Percentiles rank a stretch among this genome's conserved stretches.
phyloP scores from a whole-genome alignment of 805 yeast species.

The Kodamaea laetipori region DNA sequence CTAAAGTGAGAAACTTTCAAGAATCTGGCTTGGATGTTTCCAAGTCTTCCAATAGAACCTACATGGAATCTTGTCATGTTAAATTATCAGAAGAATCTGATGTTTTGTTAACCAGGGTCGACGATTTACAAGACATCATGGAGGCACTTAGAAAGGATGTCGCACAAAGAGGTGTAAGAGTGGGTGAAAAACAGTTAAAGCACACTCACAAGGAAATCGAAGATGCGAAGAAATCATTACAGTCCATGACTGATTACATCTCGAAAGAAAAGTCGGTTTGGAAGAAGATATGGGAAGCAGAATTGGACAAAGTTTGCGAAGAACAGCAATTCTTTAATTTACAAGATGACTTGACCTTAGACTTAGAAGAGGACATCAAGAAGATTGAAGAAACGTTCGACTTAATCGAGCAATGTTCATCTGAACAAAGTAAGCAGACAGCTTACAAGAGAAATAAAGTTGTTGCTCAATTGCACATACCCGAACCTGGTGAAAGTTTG shows the following conservation, averaged over 20 bases:
- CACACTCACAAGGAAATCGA: constrained; percentile 64
- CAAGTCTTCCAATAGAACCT: constrained; percentile 47
- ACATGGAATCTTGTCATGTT: constrained; percentile 75
- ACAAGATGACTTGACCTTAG: constrained; percentile 82
- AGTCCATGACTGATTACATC: constrained; percentile 61
- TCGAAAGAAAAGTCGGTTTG: constrained; percentile 75
- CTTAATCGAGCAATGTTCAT: constrained; percentile 77
- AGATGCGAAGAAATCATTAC: constrained; percentile 55
- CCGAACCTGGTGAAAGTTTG: constrained; percentile 65
- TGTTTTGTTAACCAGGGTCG: constrained; percentile 71
- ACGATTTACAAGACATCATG: constrained; percentile 87
- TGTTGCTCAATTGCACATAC: constrained; percentile 47
- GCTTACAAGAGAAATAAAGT: constrained; percentile 41
- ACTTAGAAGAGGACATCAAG: constrained; percentile 76
- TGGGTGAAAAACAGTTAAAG: constrained; percentile 71
- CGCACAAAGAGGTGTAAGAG: constrained; percentile 85
- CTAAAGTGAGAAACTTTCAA: constrained; percentile 54
- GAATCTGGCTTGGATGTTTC: constrained; percentile 43
- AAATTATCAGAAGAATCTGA: constrained; percentile 80
- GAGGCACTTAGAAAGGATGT: constrained; percentile 90
- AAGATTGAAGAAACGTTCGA: constrained; percentile 81
- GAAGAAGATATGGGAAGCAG: constrained; percentile 91
- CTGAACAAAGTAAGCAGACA: constrained; percentile 69
- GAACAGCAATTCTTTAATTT: constrained; percentile 90
- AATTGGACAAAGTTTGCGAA: constrained; percentile 84